Evolutionary conservation across 73 alveolate genomes (phyloP).

Genomic region (Blepharisma japonicum): DNA sequence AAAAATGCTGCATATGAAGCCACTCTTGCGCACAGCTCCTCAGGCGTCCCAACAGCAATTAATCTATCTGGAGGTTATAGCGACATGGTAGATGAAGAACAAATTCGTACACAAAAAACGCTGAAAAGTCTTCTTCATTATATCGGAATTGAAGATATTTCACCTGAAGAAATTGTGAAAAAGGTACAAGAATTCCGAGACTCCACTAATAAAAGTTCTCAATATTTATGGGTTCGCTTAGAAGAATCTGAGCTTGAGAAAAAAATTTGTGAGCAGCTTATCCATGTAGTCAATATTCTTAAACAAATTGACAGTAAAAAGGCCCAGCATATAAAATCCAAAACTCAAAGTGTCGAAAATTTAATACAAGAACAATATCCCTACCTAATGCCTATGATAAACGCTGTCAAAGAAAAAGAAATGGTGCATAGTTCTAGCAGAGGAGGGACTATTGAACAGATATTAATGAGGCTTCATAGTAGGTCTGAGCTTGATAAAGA

Average conservation of each 20-base stretch:
- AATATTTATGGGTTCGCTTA: too few species aligned
- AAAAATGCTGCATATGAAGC: too few species aligned
- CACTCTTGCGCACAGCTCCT: too few species aligned
- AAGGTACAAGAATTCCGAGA: too few species aligned
- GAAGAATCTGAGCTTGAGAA: conserved; percentile 14
- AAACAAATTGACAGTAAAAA: conserved; percentile 8
- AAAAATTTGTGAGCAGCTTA: background rate
- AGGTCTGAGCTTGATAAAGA: conserved; percentile 19
- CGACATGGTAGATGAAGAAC: too few species aligned
- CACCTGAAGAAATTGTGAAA: too few species aligned
- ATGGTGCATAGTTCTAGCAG: background rate
- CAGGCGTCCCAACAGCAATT: too few species aligned
- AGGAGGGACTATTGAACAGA: conserved; percentile 15
- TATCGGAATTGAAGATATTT: too few species aligned
- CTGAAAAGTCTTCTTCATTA: too few species aligned
- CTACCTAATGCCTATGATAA: background rate
- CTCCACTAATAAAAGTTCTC: too few species aligned
- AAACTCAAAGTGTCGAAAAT: background rate
- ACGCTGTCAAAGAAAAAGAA: background rate
- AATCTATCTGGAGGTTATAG: too few species aligned
- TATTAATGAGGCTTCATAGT: background rate
- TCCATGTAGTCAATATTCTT: background rate
- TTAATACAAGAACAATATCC: background rate
- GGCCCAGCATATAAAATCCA: conserved; percentile 3
- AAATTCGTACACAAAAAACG: too few species aligned